These are phyloP conservation scores for Saturnispora sanitii DNA, from an alignment of 805 yeast genomes.

Conservation along the genomic window DNA sequence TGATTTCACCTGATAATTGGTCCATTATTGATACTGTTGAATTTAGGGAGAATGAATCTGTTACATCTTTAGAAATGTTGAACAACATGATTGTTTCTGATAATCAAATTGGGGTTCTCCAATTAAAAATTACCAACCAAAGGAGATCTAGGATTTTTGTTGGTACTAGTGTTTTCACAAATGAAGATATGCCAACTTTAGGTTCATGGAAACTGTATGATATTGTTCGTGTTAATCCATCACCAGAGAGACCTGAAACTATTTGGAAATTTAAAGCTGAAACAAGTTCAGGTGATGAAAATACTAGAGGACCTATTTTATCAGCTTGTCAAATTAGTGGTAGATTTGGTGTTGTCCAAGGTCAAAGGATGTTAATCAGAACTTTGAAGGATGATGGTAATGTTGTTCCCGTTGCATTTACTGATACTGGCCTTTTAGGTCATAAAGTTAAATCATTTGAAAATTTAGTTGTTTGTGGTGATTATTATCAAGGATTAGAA, in stretches of 20 bases:
- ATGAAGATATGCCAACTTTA: conserved; percentile 71
- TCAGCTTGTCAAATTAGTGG: conserved; percentile 75
- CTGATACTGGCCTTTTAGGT: conserved; percentile 74
- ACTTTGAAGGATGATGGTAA: conserved; percentile 68
- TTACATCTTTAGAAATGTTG: conserved; percentile 46
- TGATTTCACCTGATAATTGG: conserved; percentile 73
- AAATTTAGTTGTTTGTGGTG: conserved; percentile 73
- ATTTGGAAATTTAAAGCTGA: conserved; percentile 67
- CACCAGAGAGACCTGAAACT: conserved; percentile 78
- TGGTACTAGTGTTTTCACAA: conserved; percentile 69
- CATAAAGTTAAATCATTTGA: conserved; percentile 77
- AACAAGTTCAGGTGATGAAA: conserved; percentile 41
- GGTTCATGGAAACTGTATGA: conserved; percentile 73
- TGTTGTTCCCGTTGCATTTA: conserved; percentile 88
- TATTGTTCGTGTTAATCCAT: conserved; percentile 76
- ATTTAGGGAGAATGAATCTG: conserved; percentile 59
- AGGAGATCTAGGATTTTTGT: conserved; percentile 40
- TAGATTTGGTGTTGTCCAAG: conserved; percentile 73
- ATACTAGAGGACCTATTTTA: conserved; percentile 75
- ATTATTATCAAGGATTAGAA: conserved; percentile 65
- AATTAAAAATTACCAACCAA: conserved; percentile 34
- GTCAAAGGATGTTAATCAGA: conserved; percentile 70
- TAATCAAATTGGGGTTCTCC: conserved; percentile 17
- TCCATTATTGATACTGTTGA: conserved; percentile 59
- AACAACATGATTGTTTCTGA: conserved; percentile 29